phyloP scores from a whole-genome alignment of 2,329 filamentous ascomycete species.

The Botrytis galanthina region DNA sequence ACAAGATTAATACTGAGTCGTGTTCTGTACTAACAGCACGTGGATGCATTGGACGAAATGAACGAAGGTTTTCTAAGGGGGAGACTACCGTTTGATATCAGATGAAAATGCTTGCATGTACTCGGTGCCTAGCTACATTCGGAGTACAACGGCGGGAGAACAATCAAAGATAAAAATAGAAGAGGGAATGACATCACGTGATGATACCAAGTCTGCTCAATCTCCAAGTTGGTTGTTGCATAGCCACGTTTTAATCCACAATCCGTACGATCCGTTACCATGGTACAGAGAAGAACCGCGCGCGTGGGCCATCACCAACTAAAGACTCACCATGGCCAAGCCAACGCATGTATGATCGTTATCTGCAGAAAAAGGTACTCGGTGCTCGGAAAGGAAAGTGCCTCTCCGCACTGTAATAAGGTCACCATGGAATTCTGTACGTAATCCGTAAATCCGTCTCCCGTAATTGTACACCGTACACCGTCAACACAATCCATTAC shows the following conservation, averaged over 20 bases:
- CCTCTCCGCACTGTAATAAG: not conserved
- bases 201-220: not conserved
- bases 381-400: not conserved
- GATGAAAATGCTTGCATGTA: not conserved
- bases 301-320: not conserved
- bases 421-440: not conserved
- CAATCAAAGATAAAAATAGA: not conserved
- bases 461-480: no score
- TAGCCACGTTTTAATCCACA: not conserved
- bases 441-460: not conserved
- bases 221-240: not conserved
- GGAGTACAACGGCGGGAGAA: not conserved
- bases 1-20: not conserved
- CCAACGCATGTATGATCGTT: not conserved
- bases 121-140: not conserved
- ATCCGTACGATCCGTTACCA: constrained; percentile 3
- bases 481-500: not conserved
- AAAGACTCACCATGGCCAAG: not conserved
- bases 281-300: constrained; percentile 2
- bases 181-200: not conserved
- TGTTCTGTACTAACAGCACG: not conserved
- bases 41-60: not conserved
- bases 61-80: not conserved
- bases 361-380: not conserved
- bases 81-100: constrained; percentile 7